phyloP scores from a whole-genome alignment of 371 early-diverging fungal species.

The Rhizomucor pusillus region DNA sequence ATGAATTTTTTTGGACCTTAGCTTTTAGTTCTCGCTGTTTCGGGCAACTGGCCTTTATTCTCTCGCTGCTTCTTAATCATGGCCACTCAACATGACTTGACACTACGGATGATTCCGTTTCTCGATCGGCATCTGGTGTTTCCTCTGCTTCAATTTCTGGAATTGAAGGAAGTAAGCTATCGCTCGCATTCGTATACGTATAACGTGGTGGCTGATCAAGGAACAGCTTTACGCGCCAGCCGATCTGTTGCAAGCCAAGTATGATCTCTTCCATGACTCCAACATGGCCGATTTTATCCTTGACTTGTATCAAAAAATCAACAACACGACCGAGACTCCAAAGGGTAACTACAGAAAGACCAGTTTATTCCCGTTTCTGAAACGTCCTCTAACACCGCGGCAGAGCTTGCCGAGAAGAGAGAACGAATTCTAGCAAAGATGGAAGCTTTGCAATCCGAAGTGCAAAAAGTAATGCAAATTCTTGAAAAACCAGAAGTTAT shows the following conservation, averaged over 20 bases:
- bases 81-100: conserved; percentile 82
- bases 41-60: too few relatives aligned
- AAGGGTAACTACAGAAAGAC: conserved; percentile 37
- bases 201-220: background rate
- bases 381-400: background rate
- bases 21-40: too few relatives aligned
- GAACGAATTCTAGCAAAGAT: conserved; percentile 70
- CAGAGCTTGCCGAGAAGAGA: conserved; percentile 74
- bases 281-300: conserved; percentile 93
- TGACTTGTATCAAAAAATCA: conserved; percentile 75
- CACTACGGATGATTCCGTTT: conserved; percentile 79
- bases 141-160: conserved; percentile 85
- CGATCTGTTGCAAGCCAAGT: conserved; percentile 82
- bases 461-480: conserved; percentile 82
- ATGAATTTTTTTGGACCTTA: too few relatives aligned
- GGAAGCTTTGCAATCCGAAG: conserved; percentile 71
- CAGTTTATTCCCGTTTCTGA: background rate
- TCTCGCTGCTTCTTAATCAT: conserved; percentile 19
- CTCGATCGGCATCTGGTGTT: conserved; percentile 92
- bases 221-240: conserved; percentile 69
- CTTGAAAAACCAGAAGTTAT: conserved; percentile 91
- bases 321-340: conserved; percentile 66
- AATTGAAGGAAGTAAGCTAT: conserved; percentile 65
- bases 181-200: background rate
- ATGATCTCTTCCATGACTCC: conserved; percentile 80